phyloP scores from a whole-genome alignment of 768 basidiomycete genomes.

The Serendipita sp. region DNA sequence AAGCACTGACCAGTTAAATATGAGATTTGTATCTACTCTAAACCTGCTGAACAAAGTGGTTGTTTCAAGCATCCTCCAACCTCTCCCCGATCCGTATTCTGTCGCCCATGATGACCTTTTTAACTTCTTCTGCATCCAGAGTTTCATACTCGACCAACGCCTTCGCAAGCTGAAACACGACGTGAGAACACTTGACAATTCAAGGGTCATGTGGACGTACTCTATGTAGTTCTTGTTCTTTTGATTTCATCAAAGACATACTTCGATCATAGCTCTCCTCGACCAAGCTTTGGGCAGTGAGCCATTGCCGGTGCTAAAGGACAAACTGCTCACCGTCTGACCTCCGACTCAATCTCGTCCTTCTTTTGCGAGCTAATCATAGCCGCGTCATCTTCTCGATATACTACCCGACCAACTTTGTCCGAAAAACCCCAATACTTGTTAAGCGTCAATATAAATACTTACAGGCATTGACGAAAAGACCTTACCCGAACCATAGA shows the following conservation, averaged over 20 bases:
- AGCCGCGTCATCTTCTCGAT: constrained; percentile 51
- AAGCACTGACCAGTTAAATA: background rate
- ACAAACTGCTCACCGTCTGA: constrained; percentile 43
- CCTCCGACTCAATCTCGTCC: constrained; percentile 78
- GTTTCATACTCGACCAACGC: constrained; percentile 95
- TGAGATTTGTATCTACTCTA: background rate
- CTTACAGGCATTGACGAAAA: background rate
- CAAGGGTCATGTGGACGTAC: constrained; percentile 24
- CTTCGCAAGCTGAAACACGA: constrained; percentile 48
- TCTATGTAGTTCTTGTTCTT: constrained; percentile 58
- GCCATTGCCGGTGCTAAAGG: background rate
- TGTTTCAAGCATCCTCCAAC: constrained; percentile 13
- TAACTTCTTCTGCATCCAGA: constrained; percentile 70
- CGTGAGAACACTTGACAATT: background rate
- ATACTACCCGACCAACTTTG: constrained; percentile 70
- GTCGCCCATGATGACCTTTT: constrained; percentile 71
- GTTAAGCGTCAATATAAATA: background rate
- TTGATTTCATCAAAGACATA: constrained; percentile 41
- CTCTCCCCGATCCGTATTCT: constrained; percentile 54
- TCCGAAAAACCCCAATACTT: constrained; percentile 65
- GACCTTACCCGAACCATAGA: constrained; percentile 73
- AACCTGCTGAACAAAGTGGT: background rate
- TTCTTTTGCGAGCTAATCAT: constrained; percentile 54
- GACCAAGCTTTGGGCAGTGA: constrained; percentile 32
- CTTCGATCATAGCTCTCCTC: constrained; percentile 56